phyloP scores from a whole-genome alignment of 768 basidiomycete genomes.

The Tricholomella constricta region DNA sequence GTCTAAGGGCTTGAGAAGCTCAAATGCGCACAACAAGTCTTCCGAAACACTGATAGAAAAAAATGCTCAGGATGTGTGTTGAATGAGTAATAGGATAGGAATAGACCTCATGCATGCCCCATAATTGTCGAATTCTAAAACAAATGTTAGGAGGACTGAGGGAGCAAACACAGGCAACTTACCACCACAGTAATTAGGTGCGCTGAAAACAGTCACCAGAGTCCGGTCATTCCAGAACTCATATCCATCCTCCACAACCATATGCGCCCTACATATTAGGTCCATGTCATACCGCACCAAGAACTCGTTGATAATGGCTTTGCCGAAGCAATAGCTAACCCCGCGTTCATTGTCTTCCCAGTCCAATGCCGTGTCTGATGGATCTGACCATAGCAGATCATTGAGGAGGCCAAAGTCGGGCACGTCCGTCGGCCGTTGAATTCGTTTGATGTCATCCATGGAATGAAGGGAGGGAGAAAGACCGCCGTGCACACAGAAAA shows the following conservation, averaged over 20 bases:
- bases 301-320: conserved; percentile 96
- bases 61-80: conserved; percentile 11
- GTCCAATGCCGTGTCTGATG: conserved; percentile 94
- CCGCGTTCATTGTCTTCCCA: conserved; percentile 99
- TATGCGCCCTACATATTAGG: conserved; percentile 98
- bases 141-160: conserved; percentile 17
- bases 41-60: conserved; percentile 77
- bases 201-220: conserved; percentile 97
- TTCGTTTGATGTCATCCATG: conserved; percentile 99
- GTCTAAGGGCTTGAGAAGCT: conserved; percentile 93
- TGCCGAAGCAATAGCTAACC: conserved; percentile 99
- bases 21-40: conserved; percentile 96
- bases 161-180: conserved; percentile 33
- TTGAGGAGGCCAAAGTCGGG: conserved; percentile 98
- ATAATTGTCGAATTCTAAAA: conserved; percentile 89
- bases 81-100: conserved; percentile 5
- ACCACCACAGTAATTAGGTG: conserved; percentile 97
- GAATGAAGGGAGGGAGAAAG: conserved; percentile 89
- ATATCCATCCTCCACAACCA: conserved; percentile 99
- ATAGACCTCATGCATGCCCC: conserved; percentile 91
- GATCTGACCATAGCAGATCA: conserved; percentile 97
- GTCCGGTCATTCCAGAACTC: conserved; percentile 99
- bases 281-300: conserved; percentile 97
- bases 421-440: conserved; percentile 97
- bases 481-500: conserved; percentile 98